Percentiles rank a stretch among this genome's conserved stretches.
These are phyloP conservation scores for Tetragonia tetragonoides DNA, from an alignment of 148 eudicot genomes.

Conservation along the genomic window DNA sequence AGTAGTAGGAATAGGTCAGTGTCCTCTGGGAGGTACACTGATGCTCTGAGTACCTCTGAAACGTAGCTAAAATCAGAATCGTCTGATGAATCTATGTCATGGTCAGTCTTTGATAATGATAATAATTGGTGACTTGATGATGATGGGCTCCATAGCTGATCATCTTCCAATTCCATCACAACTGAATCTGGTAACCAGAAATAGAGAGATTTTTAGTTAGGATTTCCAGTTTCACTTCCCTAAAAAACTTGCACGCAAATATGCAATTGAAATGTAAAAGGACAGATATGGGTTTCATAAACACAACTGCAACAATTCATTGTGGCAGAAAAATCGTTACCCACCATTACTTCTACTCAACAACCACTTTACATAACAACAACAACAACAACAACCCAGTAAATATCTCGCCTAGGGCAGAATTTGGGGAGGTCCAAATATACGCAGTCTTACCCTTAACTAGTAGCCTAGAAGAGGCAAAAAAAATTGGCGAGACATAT, in stretches of 20 bases:
- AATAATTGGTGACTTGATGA: conserved; percentile 33
- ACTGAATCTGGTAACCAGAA: conserved; percentile 34
- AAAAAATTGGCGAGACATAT: too few relatives aligned
- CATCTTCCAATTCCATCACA: conserved; percentile 63
- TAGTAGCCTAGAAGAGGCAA: too few relatives aligned
- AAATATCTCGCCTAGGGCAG: too few relatives aligned
- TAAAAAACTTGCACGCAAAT: background rate
- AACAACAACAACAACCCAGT: background rate
- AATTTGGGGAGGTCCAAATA: too few relatives aligned
- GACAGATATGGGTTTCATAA: conserved; percentile 15
- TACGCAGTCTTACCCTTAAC: too few relatives aligned
- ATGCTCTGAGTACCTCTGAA: conserved; percentile 66
- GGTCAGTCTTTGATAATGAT: conserved; percentile 41
- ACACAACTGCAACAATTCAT: conserved; percentile 9
- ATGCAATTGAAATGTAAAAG: background rate
- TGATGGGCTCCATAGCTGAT: conserved; percentile 56
- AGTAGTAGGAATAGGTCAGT: conserved; percentile 48
- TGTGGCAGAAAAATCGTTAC: conserved; percentile 6
- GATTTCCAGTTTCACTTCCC: conserved; percentile 13
- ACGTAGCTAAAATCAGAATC: conserved; percentile 63
- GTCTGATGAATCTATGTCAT: conserved; percentile 30
- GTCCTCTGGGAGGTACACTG: conserved; percentile 55
- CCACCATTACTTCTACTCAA: background rate
- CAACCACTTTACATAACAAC: conserved; percentile 20
- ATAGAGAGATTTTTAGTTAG: conserved; percentile 16